phyloP scores from a whole-genome alignment of 495 filamentous ascomycete species.

The Penicillium waksmanii region DNA sequence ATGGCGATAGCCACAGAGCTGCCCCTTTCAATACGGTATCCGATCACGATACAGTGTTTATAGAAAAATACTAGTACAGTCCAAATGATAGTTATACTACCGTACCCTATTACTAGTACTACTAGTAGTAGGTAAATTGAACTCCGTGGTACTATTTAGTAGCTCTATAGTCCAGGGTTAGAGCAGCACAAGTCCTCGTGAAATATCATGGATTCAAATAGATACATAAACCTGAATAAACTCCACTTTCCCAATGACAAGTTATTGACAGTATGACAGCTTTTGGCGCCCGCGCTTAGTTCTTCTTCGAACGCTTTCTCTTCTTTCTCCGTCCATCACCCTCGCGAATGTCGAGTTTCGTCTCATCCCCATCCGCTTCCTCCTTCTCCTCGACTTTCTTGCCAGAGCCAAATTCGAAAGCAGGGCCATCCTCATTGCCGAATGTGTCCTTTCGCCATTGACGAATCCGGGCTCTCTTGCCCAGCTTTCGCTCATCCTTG shows the following conservation, averaged over 20 bases:
- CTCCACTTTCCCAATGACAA: constrained; percentile 7
- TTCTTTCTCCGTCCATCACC: constrained; percentile 48
- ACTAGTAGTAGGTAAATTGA: background rate
- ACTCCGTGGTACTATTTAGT: background rate
- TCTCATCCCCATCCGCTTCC: constrained; percentile 26
- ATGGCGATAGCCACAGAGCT: too few species aligned
- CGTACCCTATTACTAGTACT: background rate
- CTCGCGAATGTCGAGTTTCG: constrained; percentile 50
- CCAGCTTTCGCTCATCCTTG: constrained; percentile 81
- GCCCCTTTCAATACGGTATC: too few species aligned
- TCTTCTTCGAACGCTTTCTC: constrained; percentile 56
- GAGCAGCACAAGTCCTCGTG: too few species aligned
- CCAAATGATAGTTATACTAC: too few species aligned
- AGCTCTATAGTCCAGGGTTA: background rate
- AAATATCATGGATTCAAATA: constrained; percentile 1
- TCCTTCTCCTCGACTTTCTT: constrained; percentile 22
- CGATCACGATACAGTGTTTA: too few species aligned
- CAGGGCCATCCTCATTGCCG: constrained; percentile 69
- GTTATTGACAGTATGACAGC: constrained; percentile 3
- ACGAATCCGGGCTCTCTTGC: constrained; percentile 87
- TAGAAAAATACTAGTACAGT: too few species aligned
- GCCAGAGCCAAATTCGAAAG: constrained; percentile 34
- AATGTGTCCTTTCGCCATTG: constrained; percentile 95
- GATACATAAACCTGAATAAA: constrained; percentile 2
- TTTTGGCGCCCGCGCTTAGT: constrained; percentile 28